Percentiles rank a stretch among this genome's conserved stretches.
These are phyloP conservation scores for Raphanus sativus DNA, from an alignment of 345 rosid species.

Conservation along the genomic window DNA sequence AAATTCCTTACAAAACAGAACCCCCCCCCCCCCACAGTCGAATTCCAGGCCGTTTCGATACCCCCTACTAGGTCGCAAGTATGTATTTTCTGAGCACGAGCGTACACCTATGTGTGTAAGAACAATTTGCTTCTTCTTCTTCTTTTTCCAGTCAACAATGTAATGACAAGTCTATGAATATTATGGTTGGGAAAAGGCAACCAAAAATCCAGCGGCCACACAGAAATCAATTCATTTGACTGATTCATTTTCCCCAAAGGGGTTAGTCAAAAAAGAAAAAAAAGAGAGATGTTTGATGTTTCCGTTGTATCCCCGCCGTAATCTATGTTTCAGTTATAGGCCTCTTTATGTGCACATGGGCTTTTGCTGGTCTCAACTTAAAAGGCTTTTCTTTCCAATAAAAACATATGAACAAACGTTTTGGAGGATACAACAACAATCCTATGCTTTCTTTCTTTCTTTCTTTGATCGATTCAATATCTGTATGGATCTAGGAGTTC, in stretches of 20 bases:
- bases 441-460: not conserved
- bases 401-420: not conserved
- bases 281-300: not conserved
- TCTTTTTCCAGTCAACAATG: not conserved
- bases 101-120: not conserved
- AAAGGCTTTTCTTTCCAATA: not conserved
- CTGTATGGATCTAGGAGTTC: not conserved
- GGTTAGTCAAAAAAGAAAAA: not conserved
- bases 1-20: not conserved
- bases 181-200: not conserved
- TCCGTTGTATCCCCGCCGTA: conserved; percentile 4
- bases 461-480: not conserved
- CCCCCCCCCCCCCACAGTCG: too few relatives aligned
- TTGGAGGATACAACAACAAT: not conserved
- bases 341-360: not conserved
- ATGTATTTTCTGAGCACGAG: not conserved
- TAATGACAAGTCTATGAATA: not conserved
- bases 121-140: not conserved
- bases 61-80: not conserved
- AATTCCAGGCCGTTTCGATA: not conserved
- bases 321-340: not conserved
- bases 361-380: not conserved
- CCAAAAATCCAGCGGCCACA: not conserved
- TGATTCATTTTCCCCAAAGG: not conserved
- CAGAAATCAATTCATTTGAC: not conserved